Base-by-base conservation (phyloP, 345 rosid species). In the Sonneratia caseolaris region DNA sequence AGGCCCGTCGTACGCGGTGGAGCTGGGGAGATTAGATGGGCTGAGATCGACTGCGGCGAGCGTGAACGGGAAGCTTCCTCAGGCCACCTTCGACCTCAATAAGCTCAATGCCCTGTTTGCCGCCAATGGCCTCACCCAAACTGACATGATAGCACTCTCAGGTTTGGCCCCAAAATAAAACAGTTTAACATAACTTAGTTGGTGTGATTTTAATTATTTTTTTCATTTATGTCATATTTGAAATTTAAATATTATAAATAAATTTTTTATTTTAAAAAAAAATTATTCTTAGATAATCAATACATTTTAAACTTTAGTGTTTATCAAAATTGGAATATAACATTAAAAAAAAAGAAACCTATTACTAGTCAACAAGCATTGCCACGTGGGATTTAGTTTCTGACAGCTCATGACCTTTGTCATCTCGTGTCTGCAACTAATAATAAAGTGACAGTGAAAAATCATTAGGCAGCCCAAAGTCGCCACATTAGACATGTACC, bases 71-170 rank as follows among this genome's bases (percentile, higher is more conserved):
- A 86, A 77, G 78, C 83, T 91, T 72, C 97, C 97, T 3, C 84
- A 85, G 16, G 90, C 96, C 37, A 71, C 57, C 55, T 82, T 79
- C 86, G 79, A 81, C 24, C 77, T 91, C 68, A 70, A 75, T 69
- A 81, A 80, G 79, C 97, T 91, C 71, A 89, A 84, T 65, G 55
- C 81, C 0, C 43, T 89, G 70, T 91, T 91, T 73, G 81, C 80
- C 4, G 80, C 85, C 14, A 65, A 84, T 71, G 88, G 87, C 43
- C 91, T 91, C 72, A 43, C 68, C 65, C 97, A 89, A 77, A 16
- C 76, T 0, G 97, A 91, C 80, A 85, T 91, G 97, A 85, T 91
- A 73, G 97, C 97, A 51, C 97, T 91, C 74, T 91, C 97, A 37
- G 93, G 97, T 89, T 35, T 42, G 9, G 59, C 36, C 56, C 36